Evolutionary conservation across 1,284 basidiomycete genomes (phyloP).

Genomic region (Pholiota adiposa): DNA sequence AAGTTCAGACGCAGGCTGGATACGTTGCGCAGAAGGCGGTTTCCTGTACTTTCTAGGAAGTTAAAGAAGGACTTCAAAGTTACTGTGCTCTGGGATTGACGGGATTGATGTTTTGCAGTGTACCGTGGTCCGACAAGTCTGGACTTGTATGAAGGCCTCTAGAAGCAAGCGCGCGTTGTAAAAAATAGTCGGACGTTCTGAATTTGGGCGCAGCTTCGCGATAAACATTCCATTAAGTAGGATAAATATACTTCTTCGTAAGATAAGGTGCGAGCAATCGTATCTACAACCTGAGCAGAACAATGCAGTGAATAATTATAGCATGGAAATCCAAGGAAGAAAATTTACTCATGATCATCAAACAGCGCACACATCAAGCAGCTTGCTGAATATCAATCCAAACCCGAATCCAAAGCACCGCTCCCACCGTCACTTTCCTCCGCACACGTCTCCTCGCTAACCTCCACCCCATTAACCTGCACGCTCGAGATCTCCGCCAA

Average conservation of each 20-base stretch:
- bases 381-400: neutral
- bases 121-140: no score
- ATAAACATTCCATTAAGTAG: neutral
- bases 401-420: neutral
- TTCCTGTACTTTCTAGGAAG: no score
- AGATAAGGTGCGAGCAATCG: neutral
- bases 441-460: conserved; percentile 1
- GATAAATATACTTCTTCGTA: neutral
- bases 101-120: no score
- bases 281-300: neutral
- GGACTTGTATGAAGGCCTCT: no score
- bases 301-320: no score
- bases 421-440: neutral
- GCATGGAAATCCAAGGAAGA: neutral
- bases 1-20: no score
- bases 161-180: no score
- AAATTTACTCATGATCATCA: neutral
- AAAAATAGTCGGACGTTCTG: no score
- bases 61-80: no score
- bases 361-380: neutral
- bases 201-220: no score
- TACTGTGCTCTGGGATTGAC: no score
- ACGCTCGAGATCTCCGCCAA: conserved; percentile 18
- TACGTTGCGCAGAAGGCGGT: no score
- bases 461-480: conserved; percentile 22